phyloP scores from a whole-genome alignment of 495 filamentous ascomycete genomes.

The Xeromyces bisporus region DNA sequence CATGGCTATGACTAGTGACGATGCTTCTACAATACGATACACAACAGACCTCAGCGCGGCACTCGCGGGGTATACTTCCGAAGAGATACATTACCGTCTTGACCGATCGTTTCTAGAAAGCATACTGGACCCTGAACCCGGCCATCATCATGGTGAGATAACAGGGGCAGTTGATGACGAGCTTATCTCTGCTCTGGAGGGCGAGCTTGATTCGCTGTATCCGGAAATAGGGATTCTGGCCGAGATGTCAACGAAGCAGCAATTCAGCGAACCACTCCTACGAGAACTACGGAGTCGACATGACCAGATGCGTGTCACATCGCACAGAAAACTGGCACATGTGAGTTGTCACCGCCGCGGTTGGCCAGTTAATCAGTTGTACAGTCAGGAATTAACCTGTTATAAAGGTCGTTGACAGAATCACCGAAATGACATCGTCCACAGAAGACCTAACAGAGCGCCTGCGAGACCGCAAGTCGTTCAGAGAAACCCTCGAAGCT shows the following conservation, averaged over 20 bases:
- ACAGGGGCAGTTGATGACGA: constrained; percentile 3
- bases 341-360: constrained; percentile 4
- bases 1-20: constrained; percentile 14
- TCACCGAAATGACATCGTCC: constrained; percentile 22
- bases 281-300: constrained; percentile 20
- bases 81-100: constrained; percentile 28
- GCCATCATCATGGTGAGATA: neutral
- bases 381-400: no score
- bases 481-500: constrained; percentile 18
- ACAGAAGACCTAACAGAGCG: constrained; percentile 14
- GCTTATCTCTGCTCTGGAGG: constrained; percentile 25
- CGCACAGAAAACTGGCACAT: constrained; percentile 18
- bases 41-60: constrained; percentile 11
- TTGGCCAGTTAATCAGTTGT: constrained; percentile 4
- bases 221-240: constrained; percentile 45
- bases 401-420: constrained; percentile 17
- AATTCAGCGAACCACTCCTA: constrained; percentile 40
- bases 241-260: constrained; percentile 43
- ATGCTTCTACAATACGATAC: constrained; percentile 13
- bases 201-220: constrained; percentile 44
- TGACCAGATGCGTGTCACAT: constrained; percentile 13
- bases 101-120: constrained; percentile 27
- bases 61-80: constrained; percentile 17
- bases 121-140: constrained; percentile 7
- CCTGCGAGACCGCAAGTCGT: constrained; percentile 20